phyloP scores from a whole-genome alignment of 2,329 filamentous ascomycete genomes.

The Hypoxylon sp. region DNA sequence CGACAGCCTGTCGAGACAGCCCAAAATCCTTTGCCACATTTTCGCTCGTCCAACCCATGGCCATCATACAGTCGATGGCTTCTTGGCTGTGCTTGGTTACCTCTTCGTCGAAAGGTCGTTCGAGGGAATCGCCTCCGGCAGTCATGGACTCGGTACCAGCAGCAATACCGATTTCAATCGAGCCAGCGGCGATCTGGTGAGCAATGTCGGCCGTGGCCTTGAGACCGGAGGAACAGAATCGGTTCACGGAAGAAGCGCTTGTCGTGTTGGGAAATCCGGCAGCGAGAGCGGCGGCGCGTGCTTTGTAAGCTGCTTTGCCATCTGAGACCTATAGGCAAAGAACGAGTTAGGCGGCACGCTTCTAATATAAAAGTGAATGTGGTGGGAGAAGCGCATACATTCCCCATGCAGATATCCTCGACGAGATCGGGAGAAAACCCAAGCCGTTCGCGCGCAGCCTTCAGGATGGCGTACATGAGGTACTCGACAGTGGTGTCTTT shows the following conservation, averaged over 20 bases:
- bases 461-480: constrained; percentile 85
- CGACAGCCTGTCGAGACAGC: constrained; percentile 84
- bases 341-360: constrained; percentile 1
- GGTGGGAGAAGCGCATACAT: constrained; percentile 70
- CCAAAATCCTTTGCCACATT: constrained; percentile 94
- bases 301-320: constrained; percentile 88
- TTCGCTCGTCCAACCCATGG: constrained; percentile 98
- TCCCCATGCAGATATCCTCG: constrained; percentile 93
- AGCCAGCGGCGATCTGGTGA: constrained; percentile 83
- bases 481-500: constrained; percentile 95
- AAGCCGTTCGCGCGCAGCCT: constrained; percentile 79
- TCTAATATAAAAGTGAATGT: background rate
- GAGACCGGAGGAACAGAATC: constrained; percentile 97
- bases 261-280: constrained; percentile 95
- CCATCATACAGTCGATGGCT: constrained; percentile 87
- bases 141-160: constrained; percentile 93
- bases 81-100: constrained; percentile 81
- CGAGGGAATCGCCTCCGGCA: constrained; percentile 76
- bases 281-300: constrained; percentile 88
- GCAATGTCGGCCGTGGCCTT: constrained; percentile 97
- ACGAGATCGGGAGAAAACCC: constrained; percentile 85
- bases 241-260: constrained; percentile 85
- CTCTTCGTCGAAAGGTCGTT: constrained; percentile 81
- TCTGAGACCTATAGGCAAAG: constrained; percentile 76
- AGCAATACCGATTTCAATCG: constrained; percentile 89